These are phyloP conservation scores for Boletus tylopilopsis DNA, from an alignment of 768 basidiomycete genomes.

Conservation along the genomic window DNA sequence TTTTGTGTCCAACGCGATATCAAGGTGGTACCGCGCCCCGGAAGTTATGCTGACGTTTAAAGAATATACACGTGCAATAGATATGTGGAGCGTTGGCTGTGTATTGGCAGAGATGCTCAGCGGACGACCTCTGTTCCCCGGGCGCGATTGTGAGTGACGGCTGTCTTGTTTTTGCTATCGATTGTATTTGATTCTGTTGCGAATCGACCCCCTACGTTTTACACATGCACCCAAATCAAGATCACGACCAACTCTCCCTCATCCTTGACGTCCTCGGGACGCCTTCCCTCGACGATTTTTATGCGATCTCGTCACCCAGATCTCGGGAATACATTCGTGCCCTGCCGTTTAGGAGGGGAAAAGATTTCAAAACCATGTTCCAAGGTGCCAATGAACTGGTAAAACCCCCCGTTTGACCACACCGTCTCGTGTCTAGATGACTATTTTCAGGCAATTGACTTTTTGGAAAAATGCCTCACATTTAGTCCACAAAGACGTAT, in stretches of 20 bases:
- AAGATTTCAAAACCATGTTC: slow-evolving; percentile 65
- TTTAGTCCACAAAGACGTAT: slow-evolving; percentile 87
- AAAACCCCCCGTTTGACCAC: background rate
- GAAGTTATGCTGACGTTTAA: slow-evolving; percentile 99
- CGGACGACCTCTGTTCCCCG: slow-evolving; percentile 92
- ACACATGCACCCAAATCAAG: slow-evolving; percentile 23
- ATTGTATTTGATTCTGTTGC: too few species aligned
- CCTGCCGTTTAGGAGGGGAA: slow-evolving; percentile 81
- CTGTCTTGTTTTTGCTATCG: too few species aligned
- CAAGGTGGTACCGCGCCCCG: slow-evolving; percentile 93
- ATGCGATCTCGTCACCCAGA: slow-evolving; percentile 78
- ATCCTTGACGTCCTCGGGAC: slow-evolving; percentile 95
- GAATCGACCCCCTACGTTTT: background rate
- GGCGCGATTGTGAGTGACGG: slow-evolving; percentile 68
- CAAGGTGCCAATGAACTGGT: slow-evolving; percentile 71
- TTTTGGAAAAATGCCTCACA: slow-evolving; percentile 76
- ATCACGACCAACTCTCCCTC: slow-evolving; percentile 90
- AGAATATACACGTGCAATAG: slow-evolving; percentile 86
- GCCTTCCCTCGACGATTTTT: slow-evolving; percentile 89
- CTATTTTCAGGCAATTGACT: slow-evolving; percentile 56
- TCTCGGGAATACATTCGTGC: slow-evolving; percentile 88
- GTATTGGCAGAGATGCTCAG: slow-evolving; percentile 88
- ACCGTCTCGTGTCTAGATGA: background rate
- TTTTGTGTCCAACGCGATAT: slow-evolving; percentile 1
- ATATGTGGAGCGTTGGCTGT: slow-evolving; percentile 86